These are phyloP conservation scores for Amborella trichopoda DNA, from an alignment of 164 flowering plant genomes.

Conservation along the genomic window DNA sequence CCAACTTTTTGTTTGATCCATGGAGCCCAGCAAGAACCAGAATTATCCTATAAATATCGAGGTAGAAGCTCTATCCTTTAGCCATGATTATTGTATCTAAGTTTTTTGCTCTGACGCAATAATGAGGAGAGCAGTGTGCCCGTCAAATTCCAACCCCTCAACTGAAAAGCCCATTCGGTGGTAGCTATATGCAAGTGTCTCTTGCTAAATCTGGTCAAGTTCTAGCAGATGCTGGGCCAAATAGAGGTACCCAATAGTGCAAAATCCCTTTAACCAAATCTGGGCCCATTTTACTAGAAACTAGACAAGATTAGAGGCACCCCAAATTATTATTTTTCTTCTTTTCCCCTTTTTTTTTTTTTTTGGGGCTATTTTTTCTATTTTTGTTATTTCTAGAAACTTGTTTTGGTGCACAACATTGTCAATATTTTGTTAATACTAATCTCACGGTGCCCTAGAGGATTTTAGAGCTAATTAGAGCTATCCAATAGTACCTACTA, in stretches of 20 bases:
- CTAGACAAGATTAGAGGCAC: too few species aligned
- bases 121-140: constrained; percentile 1
- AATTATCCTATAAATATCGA: not conserved
- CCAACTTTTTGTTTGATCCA: not conserved
- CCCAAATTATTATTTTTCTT: too few species aligned
- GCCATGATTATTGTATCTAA: not conserved
- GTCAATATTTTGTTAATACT: too few species aligned
- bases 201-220: not conserved
- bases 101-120: not conserved
- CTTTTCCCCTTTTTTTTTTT: too few species aligned
- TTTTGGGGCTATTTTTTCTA: too few species aligned
- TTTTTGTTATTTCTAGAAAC: too few species aligned
- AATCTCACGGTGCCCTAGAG: too few species aligned
- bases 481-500: too few species aligned
- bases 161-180: not conserved
- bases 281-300: too few species aligned
- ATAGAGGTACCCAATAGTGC: not conserved
- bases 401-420: too few species aligned
- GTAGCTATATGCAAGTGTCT: not conserved
- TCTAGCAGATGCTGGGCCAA: not conserved
- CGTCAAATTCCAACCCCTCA: not conserved
- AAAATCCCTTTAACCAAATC: constrained; percentile 1
- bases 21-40: not conserved
- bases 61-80: not conserved
- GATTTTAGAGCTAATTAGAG: too few species aligned